A percentile compares a stretch with the other conserved stretches of the same genome.
Evolutionary conservation across 1,284 basidiomycete species (phyloP).

Genomic region (Microstroma glucosiphilum): DNA sequence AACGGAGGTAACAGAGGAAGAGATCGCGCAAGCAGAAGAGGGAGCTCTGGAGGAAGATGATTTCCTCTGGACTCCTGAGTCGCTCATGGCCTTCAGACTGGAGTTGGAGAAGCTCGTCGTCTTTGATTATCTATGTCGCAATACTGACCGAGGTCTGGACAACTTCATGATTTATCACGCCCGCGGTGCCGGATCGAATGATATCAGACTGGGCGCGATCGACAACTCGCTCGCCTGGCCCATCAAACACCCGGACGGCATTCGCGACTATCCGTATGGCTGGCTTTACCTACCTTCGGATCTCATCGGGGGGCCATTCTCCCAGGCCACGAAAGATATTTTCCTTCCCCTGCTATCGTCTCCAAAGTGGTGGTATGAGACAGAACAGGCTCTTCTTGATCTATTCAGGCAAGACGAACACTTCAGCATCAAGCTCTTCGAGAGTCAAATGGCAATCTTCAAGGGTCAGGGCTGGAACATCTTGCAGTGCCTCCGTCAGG

Average conservation of each 20-base stretch:
- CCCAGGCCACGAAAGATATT: conserved; percentile 69
- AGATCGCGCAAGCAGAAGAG: conserved; percentile 5
- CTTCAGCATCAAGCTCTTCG: conserved; percentile 51
- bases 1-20: conserved; percentile 13
- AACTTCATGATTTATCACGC: conserved; percentile 54
- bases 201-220: conserved; percentile 68
- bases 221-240: conserved; percentile 87
- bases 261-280: conserved; percentile 83
- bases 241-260: conserved; percentile 67
- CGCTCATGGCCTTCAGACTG: conserved; percentile 73
- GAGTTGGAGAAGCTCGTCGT: conserved; percentile 70
- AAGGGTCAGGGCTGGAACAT: conserved; percentile 89
- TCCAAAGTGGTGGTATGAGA: conserved; percentile 83
- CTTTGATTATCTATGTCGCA: conserved; percentile 77
- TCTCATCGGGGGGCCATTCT: conserved; percentile 64
- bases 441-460: conserved; percentile 79
- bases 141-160: conserved; percentile 58
- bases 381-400: conserved; percentile 67
- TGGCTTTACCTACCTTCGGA: conserved; percentile 78
- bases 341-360: conserved; percentile 75
- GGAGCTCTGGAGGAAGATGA: conserved; percentile 14
- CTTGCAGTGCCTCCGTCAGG: conserved; percentile 69
- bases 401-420: conserved; percentile 74
- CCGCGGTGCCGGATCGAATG: conserved; percentile 64
- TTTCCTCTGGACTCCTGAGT: conserved; percentile 71